phyloP scores from a whole-genome alignment of 2,329 filamentous ascomycete species.

The Daldinia sp. region DNA sequence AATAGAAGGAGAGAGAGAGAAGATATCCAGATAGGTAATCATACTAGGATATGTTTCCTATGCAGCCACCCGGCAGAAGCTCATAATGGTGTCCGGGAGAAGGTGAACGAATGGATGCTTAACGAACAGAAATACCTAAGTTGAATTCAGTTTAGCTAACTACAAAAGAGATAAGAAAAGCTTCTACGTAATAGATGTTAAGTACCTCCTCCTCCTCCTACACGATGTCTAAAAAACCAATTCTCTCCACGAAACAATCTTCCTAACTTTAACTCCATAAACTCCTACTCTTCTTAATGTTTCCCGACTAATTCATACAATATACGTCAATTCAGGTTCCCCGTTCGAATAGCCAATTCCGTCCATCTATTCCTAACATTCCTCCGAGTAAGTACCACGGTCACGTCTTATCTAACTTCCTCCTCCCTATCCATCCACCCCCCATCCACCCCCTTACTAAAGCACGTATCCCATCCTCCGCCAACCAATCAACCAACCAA shows the following conservation, averaged over 20 bases:
- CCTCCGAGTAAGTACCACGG: no score
- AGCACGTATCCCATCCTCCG: no score
- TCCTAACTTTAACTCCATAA: background rate
- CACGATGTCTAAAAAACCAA: background rate
- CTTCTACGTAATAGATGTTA: conserved; percentile 23
- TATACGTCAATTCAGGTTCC: background rate
- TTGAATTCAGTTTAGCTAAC: background rate
- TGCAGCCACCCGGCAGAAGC: background rate
- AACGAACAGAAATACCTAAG: background rate
- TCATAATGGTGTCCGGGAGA: conserved; percentile 3
- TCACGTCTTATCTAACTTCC: no score
- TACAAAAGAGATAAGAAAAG: conserved; percentile 17
- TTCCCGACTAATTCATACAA: background rate
- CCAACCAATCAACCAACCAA: no score
- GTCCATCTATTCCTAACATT: background rate
- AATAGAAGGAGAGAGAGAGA: conserved; percentile 4
- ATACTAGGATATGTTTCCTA: conserved; percentile 6
- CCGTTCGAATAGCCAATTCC: background rate
- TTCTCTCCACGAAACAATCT: background rate
- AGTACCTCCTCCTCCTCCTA: background rate
- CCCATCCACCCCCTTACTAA: no score
- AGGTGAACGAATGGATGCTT: background rate
- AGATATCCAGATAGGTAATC: conserved; percentile 14
- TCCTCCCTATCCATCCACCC: no score
- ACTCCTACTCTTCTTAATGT: background rate